Evolutionary conservation across 257 asterid genomes (phyloP).

Genomic region (Capsicum chinense): DNA sequence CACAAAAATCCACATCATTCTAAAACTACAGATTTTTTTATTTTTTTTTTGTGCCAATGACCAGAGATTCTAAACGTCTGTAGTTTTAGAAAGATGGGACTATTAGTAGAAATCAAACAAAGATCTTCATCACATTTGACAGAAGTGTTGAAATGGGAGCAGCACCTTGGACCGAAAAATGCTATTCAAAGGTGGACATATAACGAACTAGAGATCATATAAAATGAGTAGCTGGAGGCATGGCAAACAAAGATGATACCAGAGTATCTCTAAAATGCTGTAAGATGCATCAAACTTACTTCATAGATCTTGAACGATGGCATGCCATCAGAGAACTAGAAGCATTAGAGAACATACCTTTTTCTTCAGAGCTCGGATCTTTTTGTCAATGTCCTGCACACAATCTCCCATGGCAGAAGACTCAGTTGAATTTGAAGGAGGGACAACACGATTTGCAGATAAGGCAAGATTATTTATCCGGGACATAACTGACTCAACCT

Average conservation of each 20-base stretch:
- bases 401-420: slow-evolving; percentile 56
- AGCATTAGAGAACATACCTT: slow-evolving; percentile 58
- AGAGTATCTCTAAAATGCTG: slow-evolving; percentile 1
- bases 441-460: slow-evolving; percentile 52
- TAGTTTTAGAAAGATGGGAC: neutral
- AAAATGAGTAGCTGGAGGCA: slow-evolving; percentile 2
- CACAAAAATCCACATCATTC: neutral
- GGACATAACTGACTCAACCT: slow-evolving; percentile 54
- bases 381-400: slow-evolving; percentile 74
- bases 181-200: neutral
- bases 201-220: neutral
- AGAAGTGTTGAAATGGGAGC: neutral
- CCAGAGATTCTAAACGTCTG: neutral
- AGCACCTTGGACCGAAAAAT: slow-evolving; percentile 18
- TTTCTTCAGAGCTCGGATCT: slow-evolving; percentile 90
- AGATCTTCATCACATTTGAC: neutral
- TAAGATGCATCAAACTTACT: slow-evolving; percentile 5
- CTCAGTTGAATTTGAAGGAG: slow-evolving; percentile 56
- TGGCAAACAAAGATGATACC: slow-evolving; percentile 3
- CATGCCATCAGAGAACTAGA: neutral
- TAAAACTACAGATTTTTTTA: neutral
- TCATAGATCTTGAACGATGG: neutral
- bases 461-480: slow-evolving; percentile 69
- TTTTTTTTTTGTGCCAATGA: neutral
- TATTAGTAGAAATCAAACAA: slow-evolving; percentile 10